Base-by-base conservation (phyloP, 139 green algal species). In the Deuterostichococcus epilithicus region DNA sequence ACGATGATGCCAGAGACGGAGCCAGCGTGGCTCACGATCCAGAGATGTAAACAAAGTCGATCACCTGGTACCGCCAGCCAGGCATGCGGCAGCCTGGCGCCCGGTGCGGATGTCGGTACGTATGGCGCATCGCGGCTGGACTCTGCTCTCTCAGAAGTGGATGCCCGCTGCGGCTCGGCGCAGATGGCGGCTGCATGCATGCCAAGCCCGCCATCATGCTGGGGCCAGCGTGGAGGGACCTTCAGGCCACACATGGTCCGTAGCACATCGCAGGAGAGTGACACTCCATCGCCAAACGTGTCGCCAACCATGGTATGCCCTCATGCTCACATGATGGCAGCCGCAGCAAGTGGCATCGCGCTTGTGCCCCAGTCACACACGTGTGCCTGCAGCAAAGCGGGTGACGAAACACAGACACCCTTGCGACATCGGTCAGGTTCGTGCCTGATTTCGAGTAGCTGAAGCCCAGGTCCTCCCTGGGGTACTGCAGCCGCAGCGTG, bases 381-480 rank as follows among this genome's bases (percentile, higher is more conserved):
- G n/a, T n/a, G 42, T 52, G 13, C 8, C 42, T 8, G 8, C 42
- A 52, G 13, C 42, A 52, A 52, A 52, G 42, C 10, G 42, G 42
- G 13, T 52, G 42, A 52, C 8, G 42, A 52, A 8, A 13, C 42
- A 13, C 10, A 52, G 18, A 63, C 28, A 23, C n/a, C n/a, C n/a
- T n/a, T n/a, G n/a, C n/a, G n/a, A n/a, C n/a, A n/a, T n/a, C n/a
- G n/a, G n/a, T 32, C 36, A 80, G 25, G 25, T 63, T 71, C 30
- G 74, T 65, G 3, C 70, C 73, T 4, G 38, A 28, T 28, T 2
- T 36, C 37, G 33, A 25, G 81, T 97, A 98, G 10, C 81, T 33
- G 76, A 93, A 97, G 0, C 94, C 95, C 5, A 99, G 81, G 84
- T 98, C 95, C 68, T 98, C 91, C 6, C 79, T 82, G 0, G 94